Base-by-base conservation (phyloP, 176 grass and related monocot species). In the Thinopyrum elongatum region DNA sequence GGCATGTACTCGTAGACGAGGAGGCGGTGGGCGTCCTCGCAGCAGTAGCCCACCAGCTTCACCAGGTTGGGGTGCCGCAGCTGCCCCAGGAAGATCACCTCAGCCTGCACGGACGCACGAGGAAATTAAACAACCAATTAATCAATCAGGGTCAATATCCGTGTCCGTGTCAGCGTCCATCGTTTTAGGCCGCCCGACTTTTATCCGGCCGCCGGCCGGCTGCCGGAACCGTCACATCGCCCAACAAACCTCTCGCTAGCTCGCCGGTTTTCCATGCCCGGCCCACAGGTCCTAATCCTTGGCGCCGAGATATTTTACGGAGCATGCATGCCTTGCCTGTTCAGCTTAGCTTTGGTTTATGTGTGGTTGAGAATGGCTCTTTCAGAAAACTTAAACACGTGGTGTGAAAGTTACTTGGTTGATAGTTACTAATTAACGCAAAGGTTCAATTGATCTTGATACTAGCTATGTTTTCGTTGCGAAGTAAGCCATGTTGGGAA, bases 31-130 rank as follows among this genome's bases (percentile, higher is more conserved):
- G 92, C 88, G 46, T 89, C 88, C 89, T 95, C 93, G 68, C 91
- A 93, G 83, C 93, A 95, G 89, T 95, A 95, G 35, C 93, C 93
- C 25, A 95, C 89, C 86, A 95, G 87, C 86, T 95, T 95, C 88
- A 95, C 93, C 81, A 95, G 90, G 87, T 95, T 95, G 67, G 83
- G 88, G 35, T 95, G 93, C 83, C 93, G 89, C 26, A 95, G 81
- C 89, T 92, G 93, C 57, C 93, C 90, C 6, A 95, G 86, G 89
- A 95, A 95, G 87, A 95, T 93, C 74, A 95, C 93, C 86, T 95
- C 94, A 0, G 94, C 72, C 94, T 95, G 85, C 86, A 84, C 87
- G 10, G 9, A 69, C 31, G 27, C 23, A 74, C 9, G 6, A 53
- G 16, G 65, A 77, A 77, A 21, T 35, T 34, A 64, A 62, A 28